Evolutionary conservation across 805 yeast genomes (phyloP).

Genomic region (Yamadazyma nakazawae): DNA sequence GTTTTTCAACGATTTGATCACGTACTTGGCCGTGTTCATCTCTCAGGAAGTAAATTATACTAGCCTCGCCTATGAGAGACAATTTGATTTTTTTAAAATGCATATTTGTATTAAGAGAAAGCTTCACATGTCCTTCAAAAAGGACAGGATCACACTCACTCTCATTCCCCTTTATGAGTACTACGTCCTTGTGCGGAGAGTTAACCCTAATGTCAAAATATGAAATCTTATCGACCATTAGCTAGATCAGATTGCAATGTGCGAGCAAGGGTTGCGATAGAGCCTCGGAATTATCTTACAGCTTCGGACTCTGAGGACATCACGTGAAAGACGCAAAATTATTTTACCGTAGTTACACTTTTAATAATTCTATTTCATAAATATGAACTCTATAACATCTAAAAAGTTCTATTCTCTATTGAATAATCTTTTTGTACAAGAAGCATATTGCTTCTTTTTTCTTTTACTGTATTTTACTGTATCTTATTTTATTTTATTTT

Average conservation of each 20-base stretch:
- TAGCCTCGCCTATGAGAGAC: conserved; percentile 41
- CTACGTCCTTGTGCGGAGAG: conserved; percentile 38
- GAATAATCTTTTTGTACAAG: too few species aligned
- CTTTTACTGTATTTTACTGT: too few species aligned
- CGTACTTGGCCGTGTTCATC: conserved; percentile 25
- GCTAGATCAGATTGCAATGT: background rate
- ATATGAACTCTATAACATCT: too few species aligned
- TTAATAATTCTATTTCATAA: too few species aligned
- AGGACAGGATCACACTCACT: conserved; percentile 42
- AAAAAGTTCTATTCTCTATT: too few species aligned
- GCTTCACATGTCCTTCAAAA: conserved; percentile 46
- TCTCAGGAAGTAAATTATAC: conserved; percentile 39
- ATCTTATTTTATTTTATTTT: too few species aligned
- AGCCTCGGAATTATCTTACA: background rate
- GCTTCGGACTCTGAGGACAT: too few species aligned
- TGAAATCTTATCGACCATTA: conserved; percentile 18
- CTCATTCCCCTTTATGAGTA: conserved; percentile 43
- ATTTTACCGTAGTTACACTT: too few species aligned
- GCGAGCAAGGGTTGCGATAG: background rate
- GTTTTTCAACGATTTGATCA: conserved; percentile 36
- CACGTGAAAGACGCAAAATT: too few species aligned
- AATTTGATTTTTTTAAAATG: conserved; percentile 39
- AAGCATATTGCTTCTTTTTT: too few species aligned
- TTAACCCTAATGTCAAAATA: conserved; percentile 37
- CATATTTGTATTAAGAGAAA: conserved; percentile 41